A percentile compares a stretch with the other conserved stretches of the same genome.
Conservation (phyloP, 1,139 yeast genomes). For the Yamadazyma triangularis region DNA sequence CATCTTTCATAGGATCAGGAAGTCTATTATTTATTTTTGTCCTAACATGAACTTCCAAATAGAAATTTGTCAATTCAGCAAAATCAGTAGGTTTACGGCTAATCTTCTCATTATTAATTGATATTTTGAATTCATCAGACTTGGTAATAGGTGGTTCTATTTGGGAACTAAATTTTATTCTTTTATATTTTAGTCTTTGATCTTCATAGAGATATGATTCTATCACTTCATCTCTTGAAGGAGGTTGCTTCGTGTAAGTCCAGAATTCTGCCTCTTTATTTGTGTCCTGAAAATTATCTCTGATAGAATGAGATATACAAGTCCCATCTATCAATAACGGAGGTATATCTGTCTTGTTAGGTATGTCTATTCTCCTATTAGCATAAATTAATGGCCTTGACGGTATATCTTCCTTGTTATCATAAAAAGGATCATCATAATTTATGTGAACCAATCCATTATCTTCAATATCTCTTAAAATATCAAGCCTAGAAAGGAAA, state of each 20-base stretch:
- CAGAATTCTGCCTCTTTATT: slow-evolving; percentile 14
- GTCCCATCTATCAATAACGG: neutral
- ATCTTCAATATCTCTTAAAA: slow-evolving; percentile 35
- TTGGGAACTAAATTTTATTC: slow-evolving; percentile 39
- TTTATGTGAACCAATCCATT: slow-evolving; percentile 48
- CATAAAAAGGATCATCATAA: slow-evolving; percentile 62
- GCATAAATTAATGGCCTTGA: slow-evolving; percentile 58
- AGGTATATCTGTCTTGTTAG: slow-evolving; percentile 12
- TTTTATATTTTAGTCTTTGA: slow-evolving; percentile 9
- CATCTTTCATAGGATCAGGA: slow-evolving; percentile 68
- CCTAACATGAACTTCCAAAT: slow-evolving; percentile 64
- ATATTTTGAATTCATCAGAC: slow-evolving; percentile 28
- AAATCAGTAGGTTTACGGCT: slow-evolving; percentile 43
- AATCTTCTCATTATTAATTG: slow-evolving; percentile 24
- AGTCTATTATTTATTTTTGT: slow-evolving; percentile 41
- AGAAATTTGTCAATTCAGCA: slow-evolving; percentile 49
- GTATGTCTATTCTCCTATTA: slow-evolving; percentile 53
- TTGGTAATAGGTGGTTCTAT: slow-evolving; percentile 44
- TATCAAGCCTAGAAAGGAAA: slow-evolving; percentile 13
- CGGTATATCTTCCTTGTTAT: slow-evolving; percentile 49
- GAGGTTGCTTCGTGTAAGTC: slow-evolving; percentile 29
- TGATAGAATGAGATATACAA: neutral
- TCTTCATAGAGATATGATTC: slow-evolving; percentile 19
- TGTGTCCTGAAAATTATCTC: neutral
- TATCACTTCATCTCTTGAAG: slow-evolving; percentile 19